Conservation (phyloP, 805 yeast species). For the Candida schatavii region DNA sequence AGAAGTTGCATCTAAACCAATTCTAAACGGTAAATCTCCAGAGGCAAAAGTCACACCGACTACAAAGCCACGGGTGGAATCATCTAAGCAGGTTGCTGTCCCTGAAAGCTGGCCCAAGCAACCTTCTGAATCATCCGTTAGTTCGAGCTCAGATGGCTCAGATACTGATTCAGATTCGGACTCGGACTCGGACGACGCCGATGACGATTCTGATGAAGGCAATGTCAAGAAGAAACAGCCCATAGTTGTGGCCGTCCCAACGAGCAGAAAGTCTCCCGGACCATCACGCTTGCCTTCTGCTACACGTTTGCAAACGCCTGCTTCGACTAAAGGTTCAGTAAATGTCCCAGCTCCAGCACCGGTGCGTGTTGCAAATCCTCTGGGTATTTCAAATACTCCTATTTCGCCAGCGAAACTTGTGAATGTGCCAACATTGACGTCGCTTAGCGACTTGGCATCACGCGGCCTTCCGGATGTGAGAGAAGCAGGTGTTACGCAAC, state of each 20-base stretch:
- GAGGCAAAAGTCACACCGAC: too few species aligned
- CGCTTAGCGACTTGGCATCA: constrained; percentile 58
- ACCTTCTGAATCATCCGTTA: not conserved
- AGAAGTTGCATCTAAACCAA: too few species aligned
- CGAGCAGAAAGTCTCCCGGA: not conserved
- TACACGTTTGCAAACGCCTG: not conserved
- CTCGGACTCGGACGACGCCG: constrained; percentile 3
- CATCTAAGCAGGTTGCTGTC: not conserved
- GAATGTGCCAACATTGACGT: constrained; percentile 41
- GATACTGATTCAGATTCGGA: constrained; percentile 5
- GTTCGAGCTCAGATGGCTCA: constrained; percentile 10
- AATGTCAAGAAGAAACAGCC: constrained; percentile 5
- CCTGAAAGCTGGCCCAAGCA: not conserved
- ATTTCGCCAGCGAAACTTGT: constrained; percentile 1
- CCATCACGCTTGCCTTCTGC: constrained; percentile 2
- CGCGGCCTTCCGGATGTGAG: constrained; percentile 68
- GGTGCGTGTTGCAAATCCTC: not conserved
- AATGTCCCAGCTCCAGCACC: not conserved
- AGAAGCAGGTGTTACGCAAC: constrained; percentile 31
- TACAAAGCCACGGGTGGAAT: not conserved
- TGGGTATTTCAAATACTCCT: not conserved
- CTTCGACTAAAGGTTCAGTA: not conserved
- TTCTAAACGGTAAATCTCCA: not conserved
- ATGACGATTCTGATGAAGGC: constrained; percentile 1
- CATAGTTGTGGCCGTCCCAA: constrained; percentile 4